Evolutionary conservation across 352 stramenopile species (phyloP).

Genomic region (Pythium sukuiense): DNA sequence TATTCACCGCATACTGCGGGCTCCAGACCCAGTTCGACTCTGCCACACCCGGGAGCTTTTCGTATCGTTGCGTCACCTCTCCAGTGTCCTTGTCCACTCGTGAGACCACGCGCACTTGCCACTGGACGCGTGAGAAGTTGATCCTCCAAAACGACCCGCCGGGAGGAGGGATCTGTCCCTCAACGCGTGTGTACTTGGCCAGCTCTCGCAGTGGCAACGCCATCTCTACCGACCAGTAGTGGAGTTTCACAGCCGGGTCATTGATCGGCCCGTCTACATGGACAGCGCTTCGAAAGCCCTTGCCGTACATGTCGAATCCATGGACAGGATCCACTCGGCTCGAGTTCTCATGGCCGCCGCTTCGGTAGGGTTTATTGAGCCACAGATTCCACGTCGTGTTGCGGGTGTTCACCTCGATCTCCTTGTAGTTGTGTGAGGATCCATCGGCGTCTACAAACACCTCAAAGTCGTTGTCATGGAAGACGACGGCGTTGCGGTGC

Average conservation of each 20-base stretch:
- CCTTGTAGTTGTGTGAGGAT: constrained; percentile 88
- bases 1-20: constrained; percentile 77
- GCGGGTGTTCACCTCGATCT: constrained; percentile 88
- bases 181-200: constrained; percentile 34
- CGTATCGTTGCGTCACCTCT: constrained; percentile 27
- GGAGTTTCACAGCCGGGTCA: constrained; percentile 48
- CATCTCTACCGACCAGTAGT: constrained; percentile 84
- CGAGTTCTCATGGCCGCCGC: constrained; percentile 83
- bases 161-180: constrained; percentile 33
- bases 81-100: constrained; percentile 14
- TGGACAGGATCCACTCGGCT: constrained; percentile 60
- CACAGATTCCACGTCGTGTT: constrained; percentile 90
- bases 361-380: constrained; percentile 84
- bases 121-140: constrained; percentile 90
- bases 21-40: constrained; percentile 91
- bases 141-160: constrained; percentile 67
- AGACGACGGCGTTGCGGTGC: constrained; percentile 65
- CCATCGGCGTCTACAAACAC: constrained; percentile 86
- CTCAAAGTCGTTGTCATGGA: constrained; percentile 92
- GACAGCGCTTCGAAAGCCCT: constrained; percentile 48
- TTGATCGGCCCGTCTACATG: constrained; percentile 64
- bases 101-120: constrained; percentile 36
- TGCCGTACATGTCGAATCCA: constrained; percentile 69
- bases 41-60: constrained; percentile 43
- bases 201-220: constrained; percentile 69